These are phyloP conservation scores for Curvularia sp. DNA, from an alignment of 2,329 filamentous ascomycete genomes.

Conservation along the genomic window DNA sequence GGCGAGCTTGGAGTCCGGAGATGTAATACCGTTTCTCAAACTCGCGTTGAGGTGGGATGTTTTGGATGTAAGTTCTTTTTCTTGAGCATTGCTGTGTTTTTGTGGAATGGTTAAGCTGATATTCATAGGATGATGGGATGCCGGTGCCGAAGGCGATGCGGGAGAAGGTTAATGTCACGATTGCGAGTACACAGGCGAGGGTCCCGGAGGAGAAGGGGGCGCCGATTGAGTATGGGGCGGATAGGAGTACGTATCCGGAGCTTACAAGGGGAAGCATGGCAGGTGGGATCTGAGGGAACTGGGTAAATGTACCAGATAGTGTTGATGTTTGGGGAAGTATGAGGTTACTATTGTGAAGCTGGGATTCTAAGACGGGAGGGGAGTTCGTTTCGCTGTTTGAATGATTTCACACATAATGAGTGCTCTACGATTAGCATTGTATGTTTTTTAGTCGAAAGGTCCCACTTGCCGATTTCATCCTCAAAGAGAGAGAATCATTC, in stretches of 20 bases:
- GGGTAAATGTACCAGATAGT: not conserved
- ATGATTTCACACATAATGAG: not conserved
- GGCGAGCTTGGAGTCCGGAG: conserved; percentile 25
- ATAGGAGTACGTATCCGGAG: conserved; percentile 24
- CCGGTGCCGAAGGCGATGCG: not conserved
- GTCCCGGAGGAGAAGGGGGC: conserved; percentile 24
- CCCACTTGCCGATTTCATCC: no score
- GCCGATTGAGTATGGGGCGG: conserved; percentile 26
- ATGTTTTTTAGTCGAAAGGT: no score
- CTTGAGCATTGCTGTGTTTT: no score
- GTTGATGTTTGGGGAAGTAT: not conserved
- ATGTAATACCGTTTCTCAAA: conserved; percentile 39
- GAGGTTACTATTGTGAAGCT: not conserved
- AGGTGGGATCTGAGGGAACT: not conserved
- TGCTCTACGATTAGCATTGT: not conserved
- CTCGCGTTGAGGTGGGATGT: conserved; percentile 40
- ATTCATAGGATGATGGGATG: not conserved
- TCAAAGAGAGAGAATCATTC: no score
- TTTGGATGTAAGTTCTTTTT: conserved; percentile 25
- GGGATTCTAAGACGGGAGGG: not conserved
- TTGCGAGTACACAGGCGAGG: conserved; percentile 24
- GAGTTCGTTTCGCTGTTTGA: not conserved
- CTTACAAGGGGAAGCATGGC: not conserved
- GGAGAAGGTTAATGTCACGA: conserved; percentile 25
- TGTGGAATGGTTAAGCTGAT: not conserved